These are phyloP conservation scores for Colletotrichum liaoningense DNA, from an alignment of 2,329 filamentous ascomycete species.

Conservation along the genomic window DNA sequence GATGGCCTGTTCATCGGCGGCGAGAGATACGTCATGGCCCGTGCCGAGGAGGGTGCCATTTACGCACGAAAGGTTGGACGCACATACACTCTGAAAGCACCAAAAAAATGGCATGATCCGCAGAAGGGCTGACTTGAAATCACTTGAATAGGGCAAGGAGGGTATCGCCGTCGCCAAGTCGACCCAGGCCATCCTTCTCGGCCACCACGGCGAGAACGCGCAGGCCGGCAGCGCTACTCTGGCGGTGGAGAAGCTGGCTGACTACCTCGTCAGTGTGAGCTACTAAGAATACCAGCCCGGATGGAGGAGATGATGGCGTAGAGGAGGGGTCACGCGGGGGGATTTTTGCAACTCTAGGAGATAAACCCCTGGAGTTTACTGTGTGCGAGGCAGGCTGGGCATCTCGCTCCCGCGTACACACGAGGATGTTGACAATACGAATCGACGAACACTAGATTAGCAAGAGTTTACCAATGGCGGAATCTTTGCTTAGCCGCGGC, in stretches of 20 bases:
- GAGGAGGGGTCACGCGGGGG: constrained; percentile 1
- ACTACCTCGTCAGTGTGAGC: constrained; percentile 83
- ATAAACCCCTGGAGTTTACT: constrained; percentile 13
- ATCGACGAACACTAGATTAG: constrained; percentile 37
- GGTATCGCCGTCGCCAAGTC: constrained; percentile 90
- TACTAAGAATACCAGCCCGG: constrained; percentile 70
- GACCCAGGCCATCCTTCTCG: constrained; percentile 87
- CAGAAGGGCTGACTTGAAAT: constrained; percentile 1
- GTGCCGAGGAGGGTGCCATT: constrained; percentile 80
- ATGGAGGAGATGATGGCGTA: constrained; percentile 18
- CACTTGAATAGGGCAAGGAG: constrained; percentile 70
- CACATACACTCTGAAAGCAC: constrained; percentile 20
- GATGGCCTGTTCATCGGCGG: constrained; percentile 82
- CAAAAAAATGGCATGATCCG: not conserved
- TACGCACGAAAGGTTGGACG: constrained; percentile 84
- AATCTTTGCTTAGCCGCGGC: constrained; percentile 30
- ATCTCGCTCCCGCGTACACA: constrained; percentile 33
- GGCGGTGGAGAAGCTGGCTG: constrained; percentile 84
- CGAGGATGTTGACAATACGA: constrained; percentile 35
- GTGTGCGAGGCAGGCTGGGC: constrained; percentile 34
- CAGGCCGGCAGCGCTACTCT: constrained; percentile 81
- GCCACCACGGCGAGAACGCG: constrained; percentile 82
- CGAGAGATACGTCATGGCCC: constrained; percentile 82
- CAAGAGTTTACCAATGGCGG: constrained; percentile 34
- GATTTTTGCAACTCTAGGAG: not conserved